A percentile compares a stretch with the other conserved stretches of the same genome.
Evolutionary conservation across 331 rosid genomes (phyloP).

Genomic region (Dryas integrifolia): DNA sequence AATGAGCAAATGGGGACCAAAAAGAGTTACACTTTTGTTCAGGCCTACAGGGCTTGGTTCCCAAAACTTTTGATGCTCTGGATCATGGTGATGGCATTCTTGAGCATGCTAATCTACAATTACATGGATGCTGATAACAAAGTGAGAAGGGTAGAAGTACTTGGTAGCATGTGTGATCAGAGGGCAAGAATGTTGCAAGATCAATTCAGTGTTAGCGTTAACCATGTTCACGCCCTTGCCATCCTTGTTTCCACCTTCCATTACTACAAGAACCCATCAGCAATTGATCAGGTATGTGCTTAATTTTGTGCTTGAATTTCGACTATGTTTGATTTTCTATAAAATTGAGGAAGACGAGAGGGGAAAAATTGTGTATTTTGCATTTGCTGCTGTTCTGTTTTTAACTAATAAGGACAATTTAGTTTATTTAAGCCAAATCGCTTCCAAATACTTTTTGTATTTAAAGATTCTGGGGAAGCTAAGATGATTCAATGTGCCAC

Average conservation of each 20-base stretch:
- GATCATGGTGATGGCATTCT: constrained; percentile 54
- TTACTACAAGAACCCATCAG: constrained; percentile 82
- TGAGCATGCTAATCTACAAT: constrained; percentile 50
- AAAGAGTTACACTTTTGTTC: constrained; percentile 72
- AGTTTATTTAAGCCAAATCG: background rate
- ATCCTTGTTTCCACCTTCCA: constrained; percentile 95
- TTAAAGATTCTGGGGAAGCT: background rate
- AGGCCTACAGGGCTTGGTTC: constrained; percentile 76
- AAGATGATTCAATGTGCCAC: background rate
- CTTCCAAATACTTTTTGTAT: too few species aligned
- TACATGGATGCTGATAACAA: constrained; percentile 76
- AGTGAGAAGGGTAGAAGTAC: constrained; percentile 72
- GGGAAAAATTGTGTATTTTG: background rate
- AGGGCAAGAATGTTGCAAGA: constrained; percentile 98
- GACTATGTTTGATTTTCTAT: background rate
- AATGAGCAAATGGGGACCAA: constrained; percentile 70
- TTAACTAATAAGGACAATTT: background rate
- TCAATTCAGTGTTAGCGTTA: constrained; percentile 93
- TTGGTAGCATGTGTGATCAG: constrained; percentile 91
- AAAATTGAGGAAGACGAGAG: background rate
- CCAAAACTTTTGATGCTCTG: constrained; percentile 61
- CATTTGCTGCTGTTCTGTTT: background rate
- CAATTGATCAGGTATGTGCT: constrained; percentile 87
- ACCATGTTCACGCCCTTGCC: constrained; percentile 96
- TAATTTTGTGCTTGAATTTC: constrained; percentile 23